phyloP scores from a whole-genome alignment of 352 stramenopile species.

The Saprolegnia diclina region DNA sequence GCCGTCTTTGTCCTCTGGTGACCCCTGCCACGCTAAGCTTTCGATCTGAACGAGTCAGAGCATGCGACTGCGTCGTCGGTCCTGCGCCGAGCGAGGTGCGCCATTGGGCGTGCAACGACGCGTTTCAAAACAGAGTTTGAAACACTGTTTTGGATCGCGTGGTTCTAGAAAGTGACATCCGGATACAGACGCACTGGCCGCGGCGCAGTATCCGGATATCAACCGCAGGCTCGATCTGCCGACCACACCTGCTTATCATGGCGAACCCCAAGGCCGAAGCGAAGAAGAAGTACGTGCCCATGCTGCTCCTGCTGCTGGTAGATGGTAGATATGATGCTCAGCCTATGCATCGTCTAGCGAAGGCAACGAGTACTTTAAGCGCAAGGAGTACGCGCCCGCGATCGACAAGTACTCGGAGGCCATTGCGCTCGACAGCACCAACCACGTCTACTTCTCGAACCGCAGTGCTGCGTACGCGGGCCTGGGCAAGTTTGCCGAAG shows the following conservation, averaged over 20 bases:
- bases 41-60: too few relatives aligned
- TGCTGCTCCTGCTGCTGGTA: background rate
- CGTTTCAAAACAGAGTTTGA: too few relatives aligned
- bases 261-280: conserved; percentile 26
- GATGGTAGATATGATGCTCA: background rate
- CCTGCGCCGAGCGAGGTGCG: too few relatives aligned
- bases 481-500: conserved; percentile 68
- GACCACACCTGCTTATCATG: background rate
- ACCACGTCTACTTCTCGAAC: conserved; percentile 95
- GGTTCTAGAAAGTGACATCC: too few relatives aligned
- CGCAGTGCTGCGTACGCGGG: conserved; percentile 67
- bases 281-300: conserved; percentile 29
- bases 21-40: too few relatives aligned
- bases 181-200: background rate
- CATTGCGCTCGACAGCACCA: conserved; percentile 77
- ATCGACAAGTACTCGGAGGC: conserved; percentile 92
- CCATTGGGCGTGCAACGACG: too few relatives aligned
- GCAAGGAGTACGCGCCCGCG: conserved; percentile 79
- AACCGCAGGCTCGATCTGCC: background rate
- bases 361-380: conserved; percentile 94
- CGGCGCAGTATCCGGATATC: background rate
- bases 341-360: conserved; percentile 45
- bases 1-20: too few relatives aligned
- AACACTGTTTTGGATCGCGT: too few relatives aligned
- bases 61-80: too few relatives aligned